These are phyloP conservation scores for Colletotrichum sublineola DNA, from an alignment of 2,329 filamentous ascomycete genomes.

Conservation along the genomic window DNA sequence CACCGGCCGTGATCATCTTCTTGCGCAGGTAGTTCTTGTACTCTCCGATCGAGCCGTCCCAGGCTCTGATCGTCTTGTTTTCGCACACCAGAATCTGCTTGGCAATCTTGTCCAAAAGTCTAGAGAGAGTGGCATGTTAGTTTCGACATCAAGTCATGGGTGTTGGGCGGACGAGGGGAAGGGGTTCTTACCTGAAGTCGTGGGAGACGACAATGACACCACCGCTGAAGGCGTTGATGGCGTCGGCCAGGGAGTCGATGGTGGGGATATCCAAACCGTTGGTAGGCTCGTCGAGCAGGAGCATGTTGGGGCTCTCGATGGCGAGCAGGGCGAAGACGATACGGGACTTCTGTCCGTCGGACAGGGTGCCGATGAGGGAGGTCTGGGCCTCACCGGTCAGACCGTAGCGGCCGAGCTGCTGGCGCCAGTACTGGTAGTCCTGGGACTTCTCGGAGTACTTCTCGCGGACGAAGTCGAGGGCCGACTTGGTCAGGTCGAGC, in stretches of 20 bases:
- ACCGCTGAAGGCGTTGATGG: slow-evolving; percentile 95
- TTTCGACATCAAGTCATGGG: not conserved
- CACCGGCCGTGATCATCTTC: slow-evolving; percentile 94
- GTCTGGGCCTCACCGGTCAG: slow-evolving; percentile 94
- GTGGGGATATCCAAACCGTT: slow-evolving; percentile 99
- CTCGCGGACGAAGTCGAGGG: slow-evolving; percentile 97
- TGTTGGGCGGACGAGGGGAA: not conserved
- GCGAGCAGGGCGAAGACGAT: slow-evolving; percentile 97
- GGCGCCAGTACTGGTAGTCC: slow-evolving; percentile 99
- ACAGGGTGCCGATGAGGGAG: slow-evolving; percentile 96
- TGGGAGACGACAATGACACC: slow-evolving; percentile 98
- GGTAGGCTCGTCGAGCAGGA: slow-evolving; percentile 97
- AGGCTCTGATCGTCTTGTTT: slow-evolving; percentile 91
- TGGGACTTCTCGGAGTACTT: slow-evolving; percentile 91
- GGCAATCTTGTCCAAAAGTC: slow-evolving; percentile 98
- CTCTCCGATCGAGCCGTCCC: slow-evolving; percentile 89
- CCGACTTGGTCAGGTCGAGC: slow-evolving; percentile 97
- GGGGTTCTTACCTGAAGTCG: slow-evolving; percentile 89
- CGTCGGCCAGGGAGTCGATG: slow-evolving; percentile 96
- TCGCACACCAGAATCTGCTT: slow-evolving; percentile 99
- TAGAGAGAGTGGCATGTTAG: slow-evolving; percentile 53
- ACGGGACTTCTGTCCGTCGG: slow-evolving; percentile 97
- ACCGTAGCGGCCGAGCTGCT: slow-evolving; percentile 95
- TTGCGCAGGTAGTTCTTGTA: slow-evolving; percentile 99
- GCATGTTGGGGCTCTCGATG: slow-evolving; percentile 97